phyloP scores from a whole-genome alignment of 2,329 filamentous ascomycete genomes.

The Fusarium duplospermum region DNA sequence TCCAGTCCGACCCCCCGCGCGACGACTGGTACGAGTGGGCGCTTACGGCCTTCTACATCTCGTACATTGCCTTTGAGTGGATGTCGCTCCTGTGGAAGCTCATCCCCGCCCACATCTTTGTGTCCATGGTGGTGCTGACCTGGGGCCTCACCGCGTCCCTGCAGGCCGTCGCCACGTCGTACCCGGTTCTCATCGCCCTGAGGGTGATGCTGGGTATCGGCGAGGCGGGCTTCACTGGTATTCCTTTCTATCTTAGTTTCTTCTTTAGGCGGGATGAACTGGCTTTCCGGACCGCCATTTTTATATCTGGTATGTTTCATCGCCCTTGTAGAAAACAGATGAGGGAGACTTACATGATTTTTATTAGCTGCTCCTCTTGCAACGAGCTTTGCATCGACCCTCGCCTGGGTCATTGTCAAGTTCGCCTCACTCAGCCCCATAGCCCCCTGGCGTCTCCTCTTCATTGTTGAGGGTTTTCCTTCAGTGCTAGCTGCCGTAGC shows the following conservation, averaged over 20 bases:
- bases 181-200: slow-evolving; percentile 66
- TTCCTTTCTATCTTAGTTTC: slow-evolving; percentile 73
- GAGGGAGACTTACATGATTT: slow-evolving; percentile 55
- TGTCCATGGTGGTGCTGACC: slow-evolving; percentile 72
- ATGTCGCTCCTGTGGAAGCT: slow-evolving; percentile 72
- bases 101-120: slow-evolving; percentile 70
- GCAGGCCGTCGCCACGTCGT: slow-evolving; percentile 75
- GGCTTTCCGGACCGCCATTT: slow-evolving; percentile 85
- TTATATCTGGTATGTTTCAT: slow-evolving; percentile 73
- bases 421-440: slow-evolving; percentile 74
- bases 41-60: slow-evolving; percentile 70
- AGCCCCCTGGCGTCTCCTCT: slow-evolving; percentile 86
- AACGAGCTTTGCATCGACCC: slow-evolving; percentile 79
- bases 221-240: slow-evolving; percentile 73
- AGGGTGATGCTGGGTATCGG: slow-evolving; percentile 70
- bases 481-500: slow-evolving; percentile 79
- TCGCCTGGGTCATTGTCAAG: slow-evolving; percentile 83
- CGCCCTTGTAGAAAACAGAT: no score
- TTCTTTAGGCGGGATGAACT: slow-evolving; percentile 77
- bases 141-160: slow-evolving; percentile 86
- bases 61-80: slow-evolving; percentile 74
- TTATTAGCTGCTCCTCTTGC: slow-evolving; percentile 80
- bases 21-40: slow-evolving; percentile 69
- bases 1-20: slow-evolving; percentile 61
- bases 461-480: slow-evolving; percentile 87